Conservation (phyloP, 2,329 filamentous ascomycete species). For the Zymoseptoria pseudotritici region DNA sequence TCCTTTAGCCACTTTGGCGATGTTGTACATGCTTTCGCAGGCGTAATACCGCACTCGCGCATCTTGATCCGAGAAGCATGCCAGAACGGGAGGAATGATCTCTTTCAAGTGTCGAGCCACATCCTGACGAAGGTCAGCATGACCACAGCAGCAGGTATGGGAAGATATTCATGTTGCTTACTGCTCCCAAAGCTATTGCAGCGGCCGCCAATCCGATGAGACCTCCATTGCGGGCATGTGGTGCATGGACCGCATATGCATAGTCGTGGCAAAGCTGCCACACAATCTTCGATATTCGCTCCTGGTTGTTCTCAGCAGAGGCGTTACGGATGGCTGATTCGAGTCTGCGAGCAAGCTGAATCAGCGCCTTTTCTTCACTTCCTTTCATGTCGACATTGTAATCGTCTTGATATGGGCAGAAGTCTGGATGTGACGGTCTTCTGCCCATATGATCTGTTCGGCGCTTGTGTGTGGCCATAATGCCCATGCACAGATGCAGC, state of each 20-base stretch:
- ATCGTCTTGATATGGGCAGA: slow-evolving; percentile 12
- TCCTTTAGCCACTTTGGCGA: slow-evolving; percentile 96
- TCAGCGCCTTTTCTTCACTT: slow-evolving; percentile 11
- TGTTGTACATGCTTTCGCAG: slow-evolving; percentile 99
- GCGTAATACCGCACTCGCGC: slow-evolving; percentile 95
- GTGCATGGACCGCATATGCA: slow-evolving; percentile 93
- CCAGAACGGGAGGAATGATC: slow-evolving; percentile 92
- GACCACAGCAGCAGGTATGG: not conserved
- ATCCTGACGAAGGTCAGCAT: slow-evolving; percentile 51
- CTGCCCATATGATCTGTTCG: not conserved
- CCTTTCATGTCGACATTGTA: slow-evolving; percentile 11
- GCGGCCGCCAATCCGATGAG: slow-evolving; percentile 92
- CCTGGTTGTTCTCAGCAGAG: slow-evolving; percentile 66
- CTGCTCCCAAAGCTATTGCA: slow-evolving; percentile 86
- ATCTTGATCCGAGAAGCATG: slow-evolving; percentile 97
- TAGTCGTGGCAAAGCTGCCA: slow-evolving; percentile 97
- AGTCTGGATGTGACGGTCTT: not conserved
- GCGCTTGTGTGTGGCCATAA: not conserved
- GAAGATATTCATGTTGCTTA: slow-evolving; percentile 43
- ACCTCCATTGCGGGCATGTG: slow-evolving; percentile 91
- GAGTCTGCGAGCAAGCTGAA: slow-evolving; percentile 50
- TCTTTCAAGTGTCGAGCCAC: slow-evolving; percentile 84
- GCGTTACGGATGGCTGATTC: slow-evolving; percentile 86
- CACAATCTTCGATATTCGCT: slow-evolving; percentile 76
- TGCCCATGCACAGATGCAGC: not conserved